phyloP scores from a whole-genome alignment of 2,329 filamentous ascomycete species.

The Bimuria novae-zelandiae region DNA sequence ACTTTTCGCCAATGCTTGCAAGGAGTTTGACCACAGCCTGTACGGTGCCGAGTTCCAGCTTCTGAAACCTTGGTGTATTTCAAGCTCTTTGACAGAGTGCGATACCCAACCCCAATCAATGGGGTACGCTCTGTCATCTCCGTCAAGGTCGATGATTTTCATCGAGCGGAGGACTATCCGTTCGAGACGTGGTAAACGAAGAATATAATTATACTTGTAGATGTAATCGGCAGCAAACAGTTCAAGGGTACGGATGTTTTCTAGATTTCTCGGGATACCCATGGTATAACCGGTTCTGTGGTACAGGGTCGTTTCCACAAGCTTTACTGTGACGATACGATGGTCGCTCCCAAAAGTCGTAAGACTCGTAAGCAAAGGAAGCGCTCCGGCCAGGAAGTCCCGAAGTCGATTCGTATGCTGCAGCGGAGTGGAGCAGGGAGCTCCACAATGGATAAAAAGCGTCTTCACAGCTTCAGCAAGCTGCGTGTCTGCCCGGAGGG shows the following conservation, averaged over 20 bases:
- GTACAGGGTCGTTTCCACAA: constrained; percentile 7
- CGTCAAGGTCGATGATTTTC: background rate
- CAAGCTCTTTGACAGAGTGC: constrained; percentile 10
- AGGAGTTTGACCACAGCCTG: background rate
- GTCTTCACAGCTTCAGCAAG: constrained; percentile 1
- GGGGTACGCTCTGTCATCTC: constrained; percentile 4
- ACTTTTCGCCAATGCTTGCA: constrained; percentile 7
- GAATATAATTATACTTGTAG: constrained; percentile 13
- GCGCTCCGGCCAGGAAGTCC: constrained; percentile 2
- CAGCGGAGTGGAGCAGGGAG: background rate
- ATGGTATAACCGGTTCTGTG: constrained; percentile 9
- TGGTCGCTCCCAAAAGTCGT: background rate
- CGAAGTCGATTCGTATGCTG: constrained; percentile 1
- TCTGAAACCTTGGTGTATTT: constrained; percentile 4
- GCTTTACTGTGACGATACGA: background rate
- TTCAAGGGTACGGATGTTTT: constrained; percentile 7
- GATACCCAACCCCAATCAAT: constrained; percentile 15
- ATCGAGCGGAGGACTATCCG: constrained; percentile 3
- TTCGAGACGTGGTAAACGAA: constrained; percentile 12
- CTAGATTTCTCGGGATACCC: constrained; percentile 6
- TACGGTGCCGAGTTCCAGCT: background rate
- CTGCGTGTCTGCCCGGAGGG: background rate
- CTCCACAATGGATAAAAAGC: constrained; percentile 3
- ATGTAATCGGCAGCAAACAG: constrained; percentile 6
- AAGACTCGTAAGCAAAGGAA: constrained; percentile 3